A percentile compares a stretch with the other conserved stretches of the same genome.
Evolutionary conservation across 805 yeast genomes (phyloP).

Genomic region (Wickerhamomyces queroliae): DNA sequence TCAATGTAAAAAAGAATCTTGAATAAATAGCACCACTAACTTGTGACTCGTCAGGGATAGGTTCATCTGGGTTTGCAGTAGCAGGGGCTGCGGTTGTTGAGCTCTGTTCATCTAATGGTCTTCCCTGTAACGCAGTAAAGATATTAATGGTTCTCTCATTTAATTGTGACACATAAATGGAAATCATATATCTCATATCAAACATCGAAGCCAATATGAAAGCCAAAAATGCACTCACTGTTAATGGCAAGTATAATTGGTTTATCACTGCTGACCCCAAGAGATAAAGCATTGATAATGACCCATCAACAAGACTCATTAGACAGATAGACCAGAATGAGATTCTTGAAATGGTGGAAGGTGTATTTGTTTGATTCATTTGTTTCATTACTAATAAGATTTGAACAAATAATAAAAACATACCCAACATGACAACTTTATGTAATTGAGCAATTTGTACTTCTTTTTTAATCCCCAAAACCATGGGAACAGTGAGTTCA

Average conservation of each 20-base stretch:
- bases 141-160: constrained; percentile 66
- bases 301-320: constrained; percentile 64
- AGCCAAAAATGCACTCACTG: constrained; percentile 63
- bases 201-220: constrained; percentile 67
- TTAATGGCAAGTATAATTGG: constrained; percentile 58
- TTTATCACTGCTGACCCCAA: constrained; percentile 50
- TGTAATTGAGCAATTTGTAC: constrained; percentile 24
- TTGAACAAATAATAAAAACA: constrained; percentile 20
- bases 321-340: constrained; percentile 64
- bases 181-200: constrained; percentile 67
- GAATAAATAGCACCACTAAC: constrained; percentile 54
- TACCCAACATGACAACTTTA: constrained; percentile 12
- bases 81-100: constrained; percentile 17
- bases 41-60: constrained; percentile 41
- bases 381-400: constrained; percentile 42
- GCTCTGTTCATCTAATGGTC: constrained; percentile 32
- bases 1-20: constrained; percentile 46
- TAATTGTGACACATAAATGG: constrained; percentile 62
- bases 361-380: constrained; percentile 67
- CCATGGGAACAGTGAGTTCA: constrained; percentile 31
- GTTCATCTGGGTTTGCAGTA: constrained; percentile 16
- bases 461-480: constrained; percentile 56
- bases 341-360: constrained; percentile 70
- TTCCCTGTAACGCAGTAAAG: constrained; percentile 62
- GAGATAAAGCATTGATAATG: constrained; percentile 56